Conservation (phyloP, 1,284 basidiomycete genomes). For the Ceratobasidium sp. region DNA sequence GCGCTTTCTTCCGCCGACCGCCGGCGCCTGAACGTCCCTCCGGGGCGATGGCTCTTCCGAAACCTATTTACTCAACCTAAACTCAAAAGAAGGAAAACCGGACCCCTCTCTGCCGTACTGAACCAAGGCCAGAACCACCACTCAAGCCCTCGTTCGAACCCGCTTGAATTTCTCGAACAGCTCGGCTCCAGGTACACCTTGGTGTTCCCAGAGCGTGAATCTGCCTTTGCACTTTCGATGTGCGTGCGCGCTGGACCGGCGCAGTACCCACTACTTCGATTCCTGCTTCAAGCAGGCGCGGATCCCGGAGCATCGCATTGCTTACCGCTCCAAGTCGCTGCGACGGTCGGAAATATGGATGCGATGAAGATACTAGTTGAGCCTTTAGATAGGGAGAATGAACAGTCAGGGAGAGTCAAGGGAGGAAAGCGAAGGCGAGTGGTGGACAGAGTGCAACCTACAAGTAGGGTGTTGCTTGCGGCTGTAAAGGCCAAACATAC, state of each 20-base stretch:
- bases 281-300: conserved; percentile 79
- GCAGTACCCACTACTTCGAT: conserved; percentile 68
- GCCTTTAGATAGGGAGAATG: conserved; percentile 56
- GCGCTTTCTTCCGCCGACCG: conserved; percentile 16
- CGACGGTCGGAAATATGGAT: conserved; percentile 72
- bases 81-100: conserved; percentile 29
- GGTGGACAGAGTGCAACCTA: conserved; percentile 72
- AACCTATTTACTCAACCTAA: conserved; percentile 19
- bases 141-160: conserved; percentile 12
- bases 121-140: neutral
- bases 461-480: conserved; percentile 70
- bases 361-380: conserved; percentile 84
- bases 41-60: conserved; percentile 36
- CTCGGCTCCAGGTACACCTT: conserved; percentile 17
- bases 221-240: conserved; percentile 38
- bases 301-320: conserved; percentile 72
- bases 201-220: conserved; percentile 23
- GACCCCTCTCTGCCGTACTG: conserved; percentile 1
- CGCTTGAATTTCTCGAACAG: conserved; percentile 19
- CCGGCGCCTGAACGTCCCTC: conserved; percentile 8
- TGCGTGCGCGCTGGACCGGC: conserved; percentile 20
- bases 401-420: conserved; percentile 14
- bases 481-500: conserved; percentile 73
- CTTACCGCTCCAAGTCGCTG: conserved; percentile 80
- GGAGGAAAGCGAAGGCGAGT: conserved; percentile 67